These are phyloP conservation scores for Zizania palustris DNA, from an alignment of 202 grass and related monocot species.

Conservation along the genomic window DNA sequence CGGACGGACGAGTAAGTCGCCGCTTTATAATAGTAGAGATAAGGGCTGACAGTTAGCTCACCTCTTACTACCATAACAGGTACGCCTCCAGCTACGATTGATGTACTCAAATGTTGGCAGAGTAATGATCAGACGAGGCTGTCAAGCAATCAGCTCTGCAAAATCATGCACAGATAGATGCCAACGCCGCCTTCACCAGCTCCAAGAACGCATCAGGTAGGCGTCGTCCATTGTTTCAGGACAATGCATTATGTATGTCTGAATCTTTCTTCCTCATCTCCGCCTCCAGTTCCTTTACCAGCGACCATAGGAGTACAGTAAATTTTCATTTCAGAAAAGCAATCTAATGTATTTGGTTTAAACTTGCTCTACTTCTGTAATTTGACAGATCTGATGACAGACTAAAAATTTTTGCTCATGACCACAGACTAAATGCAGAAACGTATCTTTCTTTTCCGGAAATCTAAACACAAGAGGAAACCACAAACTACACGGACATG, in stretches of 20 bases:
- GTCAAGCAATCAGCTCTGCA: background rate
- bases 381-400: background rate
- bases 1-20: too few species aligned
- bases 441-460: background rate
- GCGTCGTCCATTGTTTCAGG: background rate
- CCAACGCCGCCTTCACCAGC: background rate
- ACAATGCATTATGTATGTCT: conserved; percentile 7
- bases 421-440: background rate
- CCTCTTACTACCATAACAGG: too few species aligned
- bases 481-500: background rate
- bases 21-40: too few species aligned
- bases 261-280: conserved; percentile 29
- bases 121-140: background rate
- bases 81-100: too few species aligned
- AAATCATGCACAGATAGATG: conserved; percentile 1
- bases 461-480: background rate
- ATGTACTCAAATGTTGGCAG: too few species aligned
- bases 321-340: background rate
- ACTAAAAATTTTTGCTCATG: background rate
- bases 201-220: background rate
- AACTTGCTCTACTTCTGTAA: background rate
- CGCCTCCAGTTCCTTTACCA: conserved; percentile 26
- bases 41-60: too few species aligned
- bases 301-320: background rate
- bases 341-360: background rate